phyloP scores from a whole-genome alignment of 169 alveolate genomes.

The Theileria parva region DNA sequence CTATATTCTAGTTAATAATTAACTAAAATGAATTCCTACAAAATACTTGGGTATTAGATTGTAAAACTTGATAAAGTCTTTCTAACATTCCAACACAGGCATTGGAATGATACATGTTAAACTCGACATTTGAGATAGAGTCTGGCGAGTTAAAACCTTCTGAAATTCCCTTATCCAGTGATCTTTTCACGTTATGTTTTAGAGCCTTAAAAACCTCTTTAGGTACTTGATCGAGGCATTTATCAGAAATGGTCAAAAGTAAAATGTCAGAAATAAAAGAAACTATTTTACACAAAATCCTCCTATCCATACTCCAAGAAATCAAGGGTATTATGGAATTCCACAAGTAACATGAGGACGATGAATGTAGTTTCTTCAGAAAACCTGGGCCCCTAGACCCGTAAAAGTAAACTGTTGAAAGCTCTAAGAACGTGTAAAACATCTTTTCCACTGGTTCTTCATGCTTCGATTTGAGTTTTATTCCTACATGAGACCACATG shows the following conservation, averaged over 20 bases:
- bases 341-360: constrained; percentile 46
- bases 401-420: constrained; percentile 31
- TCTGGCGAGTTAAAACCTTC: constrained; percentile 20
- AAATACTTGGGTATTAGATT: not conserved
- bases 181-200: constrained; percentile 1
- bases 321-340: constrained; percentile 33
- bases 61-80: not conserved
- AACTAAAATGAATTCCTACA: not conserved
- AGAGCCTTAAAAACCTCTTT: constrained; percentile 7
- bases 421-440: constrained; percentile 44
- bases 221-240: constrained; percentile 28
- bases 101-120: constrained; percentile 32
- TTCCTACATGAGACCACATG: constrained; percentile 59
- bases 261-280: constrained; percentile 54
- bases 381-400: constrained; percentile 57
- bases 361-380: constrained; percentile 28
- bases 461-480: constrained; percentile 10
- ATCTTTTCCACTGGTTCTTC: constrained; percentile 4
- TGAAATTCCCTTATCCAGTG: constrained; percentile 18
- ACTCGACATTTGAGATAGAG: constrained; percentile 28
- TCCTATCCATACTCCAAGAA: constrained; percentile 45
- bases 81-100: constrained; percentile 31
- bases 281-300: constrained; percentile 28
- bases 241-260: constrained; percentile 40
- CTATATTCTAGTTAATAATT: not conserved